Percentiles rank a stretch among this genome's conserved stretches.
phyloP scores from a whole-genome alignment of 2,329 filamentous ascomycete genomes.

The Mollisiaceae sp. region DNA sequence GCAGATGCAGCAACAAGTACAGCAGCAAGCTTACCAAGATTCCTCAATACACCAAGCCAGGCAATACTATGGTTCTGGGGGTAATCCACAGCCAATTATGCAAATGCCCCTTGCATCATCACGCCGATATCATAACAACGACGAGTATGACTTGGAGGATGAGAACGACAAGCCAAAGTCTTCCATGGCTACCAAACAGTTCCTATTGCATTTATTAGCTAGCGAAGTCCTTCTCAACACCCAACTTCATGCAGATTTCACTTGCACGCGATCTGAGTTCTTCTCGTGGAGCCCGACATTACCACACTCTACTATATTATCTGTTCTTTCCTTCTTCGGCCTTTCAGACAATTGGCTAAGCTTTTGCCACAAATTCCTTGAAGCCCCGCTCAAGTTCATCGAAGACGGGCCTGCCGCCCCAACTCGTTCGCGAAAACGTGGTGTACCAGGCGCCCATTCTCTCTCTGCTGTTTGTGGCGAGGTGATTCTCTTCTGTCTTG shows the following conservation, averaged over 20 bases:
- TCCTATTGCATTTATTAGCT: conserved; percentile 59
- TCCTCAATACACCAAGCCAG: too few species aligned
- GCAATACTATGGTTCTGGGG: too few species aligned
- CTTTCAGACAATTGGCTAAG: conserved; percentile 59
- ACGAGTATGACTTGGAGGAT: conserved; percentile 28
- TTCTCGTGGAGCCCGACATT: conserved; percentile 61
- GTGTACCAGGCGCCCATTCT: conserved; percentile 63
- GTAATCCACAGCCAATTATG: not conserved
- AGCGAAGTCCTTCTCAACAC: conserved; percentile 60
- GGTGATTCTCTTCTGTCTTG: conserved; percentile 65
- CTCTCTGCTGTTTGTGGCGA: conserved; percentile 66
- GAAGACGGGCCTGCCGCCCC: conserved; percentile 50
- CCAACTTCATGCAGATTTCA: conserved; percentile 55
- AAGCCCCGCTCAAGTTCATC: conserved; percentile 64
- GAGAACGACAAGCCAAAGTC: conserved; percentile 26
- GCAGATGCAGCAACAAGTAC: conserved; percentile 12
- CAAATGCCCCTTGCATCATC: conserved; percentile 6
- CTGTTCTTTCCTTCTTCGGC: conserved; percentile 63
- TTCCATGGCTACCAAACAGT: conserved; percentile 58
- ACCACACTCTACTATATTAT: conserved; percentile 63
- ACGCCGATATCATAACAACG: conserved; percentile 7
- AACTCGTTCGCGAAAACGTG: conserved; percentile 55
- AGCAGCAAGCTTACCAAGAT: not conserved
- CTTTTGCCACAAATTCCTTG: conserved; percentile 65
- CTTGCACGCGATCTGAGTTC: conserved; percentile 62